These are phyloP conservation scores for Rhizoclosmatium sp. DNA, from an alignment of 192 early-diverging fungal genomes.

Conservation along the genomic window DNA sequence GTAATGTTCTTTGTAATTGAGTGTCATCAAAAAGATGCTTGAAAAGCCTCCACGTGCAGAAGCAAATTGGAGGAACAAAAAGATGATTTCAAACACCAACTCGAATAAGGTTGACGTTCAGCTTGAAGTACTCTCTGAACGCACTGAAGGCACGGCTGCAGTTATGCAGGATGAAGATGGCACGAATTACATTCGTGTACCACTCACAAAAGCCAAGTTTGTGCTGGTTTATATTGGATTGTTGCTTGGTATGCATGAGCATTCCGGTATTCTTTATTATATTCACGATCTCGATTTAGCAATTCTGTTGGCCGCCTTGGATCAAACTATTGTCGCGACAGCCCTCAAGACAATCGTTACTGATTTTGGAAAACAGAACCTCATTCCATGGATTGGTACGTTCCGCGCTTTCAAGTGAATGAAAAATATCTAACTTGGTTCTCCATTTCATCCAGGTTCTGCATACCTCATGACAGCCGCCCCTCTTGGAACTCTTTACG, in stretches of 20 bases:
- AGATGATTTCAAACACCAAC: too few relatives aligned
- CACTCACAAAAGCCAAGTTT: constrained; percentile 19
- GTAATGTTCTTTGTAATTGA: too few relatives aligned
- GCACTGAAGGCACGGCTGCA: too few relatives aligned
- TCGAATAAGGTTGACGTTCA: too few relatives aligned
- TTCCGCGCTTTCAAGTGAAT: not conserved
- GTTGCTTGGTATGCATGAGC: constrained; percentile 53
- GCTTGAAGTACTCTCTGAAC: too few relatives aligned
- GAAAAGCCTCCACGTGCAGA: too few relatives aligned
- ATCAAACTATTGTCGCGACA: constrained; percentile 85
- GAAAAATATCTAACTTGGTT: not conserved
- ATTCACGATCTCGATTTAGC: constrained; percentile 39
- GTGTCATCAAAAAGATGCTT: too few relatives aligned
- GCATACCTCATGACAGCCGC: constrained; percentile 70
- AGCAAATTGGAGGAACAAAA: too few relatives aligned
- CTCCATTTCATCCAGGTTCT: constrained; percentile 48
- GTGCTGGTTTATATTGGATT: constrained; percentile 36
- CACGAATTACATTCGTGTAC: constrained; percentile 8
- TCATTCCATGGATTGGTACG: constrained; percentile 80
- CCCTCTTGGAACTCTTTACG: constrained; percentile 56
- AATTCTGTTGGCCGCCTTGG: constrained; percentile 77
- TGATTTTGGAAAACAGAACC: constrained; percentile 71
- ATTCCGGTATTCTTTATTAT: too few relatives aligned
- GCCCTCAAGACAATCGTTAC: constrained; percentile 70
- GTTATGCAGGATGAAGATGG: not conserved